Conservation (phyloP, 345 rosid genomes). For the Acer yangbiense region DNA sequence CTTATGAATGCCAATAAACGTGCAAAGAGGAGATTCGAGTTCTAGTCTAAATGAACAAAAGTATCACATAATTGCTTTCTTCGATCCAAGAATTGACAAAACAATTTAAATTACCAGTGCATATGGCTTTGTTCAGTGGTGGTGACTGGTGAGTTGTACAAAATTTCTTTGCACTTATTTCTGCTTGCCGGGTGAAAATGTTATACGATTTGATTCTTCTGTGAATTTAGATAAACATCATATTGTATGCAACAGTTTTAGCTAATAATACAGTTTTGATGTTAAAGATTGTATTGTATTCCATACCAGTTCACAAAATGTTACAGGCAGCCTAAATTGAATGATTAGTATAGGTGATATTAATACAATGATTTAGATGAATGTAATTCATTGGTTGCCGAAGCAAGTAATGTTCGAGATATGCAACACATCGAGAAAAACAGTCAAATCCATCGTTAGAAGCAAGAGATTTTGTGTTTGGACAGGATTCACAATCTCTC, state of each 20-base stretch:
- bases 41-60: neutral
- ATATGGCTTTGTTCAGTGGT: neutral
- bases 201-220: neutral
- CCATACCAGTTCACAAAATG: neutral
- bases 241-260: neutral
- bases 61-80: neutral
- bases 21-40: slow-evolving; percentile 34
- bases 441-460: neutral
- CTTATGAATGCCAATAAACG: slow-evolving; percentile 58
- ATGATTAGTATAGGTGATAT: neutral
- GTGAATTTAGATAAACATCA: neutral
- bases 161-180: neutral
- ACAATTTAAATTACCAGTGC: neutral
- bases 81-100: neutral
- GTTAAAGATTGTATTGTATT: slow-evolving; percentile 2
- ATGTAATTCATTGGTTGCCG: neutral
- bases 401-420: neutral
- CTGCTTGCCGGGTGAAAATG: slow-evolving; percentile 11
- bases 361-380: neutral
- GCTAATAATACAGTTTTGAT: neutral
- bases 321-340: neutral
- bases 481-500: slow-evolving; percentile 56
- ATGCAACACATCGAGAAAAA: too few species aligned
- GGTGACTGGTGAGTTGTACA: neutral
- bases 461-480: neutral